A percentile compares a stretch with the other conserved stretches of the same genome.
Evolutionary conservation across 1,284 basidiomycete species (phyloP).

Genomic region (Mycena citricolor): DNA sequence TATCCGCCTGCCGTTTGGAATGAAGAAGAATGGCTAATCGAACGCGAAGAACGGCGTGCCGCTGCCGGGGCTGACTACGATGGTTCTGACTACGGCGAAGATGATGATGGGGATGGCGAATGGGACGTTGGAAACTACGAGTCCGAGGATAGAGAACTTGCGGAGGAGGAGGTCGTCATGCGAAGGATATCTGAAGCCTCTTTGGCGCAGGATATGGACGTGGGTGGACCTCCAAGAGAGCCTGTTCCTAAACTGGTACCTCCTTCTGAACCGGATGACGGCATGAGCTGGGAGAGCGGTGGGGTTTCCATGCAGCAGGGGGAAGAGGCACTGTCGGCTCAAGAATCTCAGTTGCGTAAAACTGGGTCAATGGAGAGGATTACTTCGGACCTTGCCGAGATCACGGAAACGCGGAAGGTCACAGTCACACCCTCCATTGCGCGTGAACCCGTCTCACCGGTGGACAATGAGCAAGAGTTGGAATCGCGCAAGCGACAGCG

Average conservation of each 20-base stretch:
- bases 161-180: constrained; percentile 46
- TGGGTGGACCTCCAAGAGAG: constrained; percentile 1
- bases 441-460: constrained; percentile 44
- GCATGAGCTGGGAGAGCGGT: constrained; percentile 74
- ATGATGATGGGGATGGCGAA: constrained; percentile 71
- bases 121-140: constrained; percentile 76
- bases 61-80: constrained; percentile 15
- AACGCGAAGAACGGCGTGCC: constrained; percentile 21
- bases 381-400: constrained; percentile 53
- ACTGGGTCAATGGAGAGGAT: constrained; percentile 28
- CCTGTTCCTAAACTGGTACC: constrained; percentile 23
- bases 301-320: constrained; percentile 48
- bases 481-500: constrained; percentile 58
- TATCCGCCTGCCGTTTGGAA: constrained; percentile 82
- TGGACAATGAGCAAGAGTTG: constrained; percentile 9
- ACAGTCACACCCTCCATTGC: constrained; percentile 77
- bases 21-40: constrained; percentile 36
- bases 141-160: constrained; percentile 64
- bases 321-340: constrained; percentile 31
- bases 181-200: constrained; percentile 38
- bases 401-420: constrained; percentile 69
- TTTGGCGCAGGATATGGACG: constrained; percentile 25
- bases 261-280: constrained; percentile 67
- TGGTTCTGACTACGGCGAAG: constrained; percentile 50
- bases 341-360: constrained; percentile 12